These are phyloP conservation scores for Lepraria neglecta DNA, from an alignment of 495 filamentous ascomycete species.

Conservation along the genomic window DNA sequence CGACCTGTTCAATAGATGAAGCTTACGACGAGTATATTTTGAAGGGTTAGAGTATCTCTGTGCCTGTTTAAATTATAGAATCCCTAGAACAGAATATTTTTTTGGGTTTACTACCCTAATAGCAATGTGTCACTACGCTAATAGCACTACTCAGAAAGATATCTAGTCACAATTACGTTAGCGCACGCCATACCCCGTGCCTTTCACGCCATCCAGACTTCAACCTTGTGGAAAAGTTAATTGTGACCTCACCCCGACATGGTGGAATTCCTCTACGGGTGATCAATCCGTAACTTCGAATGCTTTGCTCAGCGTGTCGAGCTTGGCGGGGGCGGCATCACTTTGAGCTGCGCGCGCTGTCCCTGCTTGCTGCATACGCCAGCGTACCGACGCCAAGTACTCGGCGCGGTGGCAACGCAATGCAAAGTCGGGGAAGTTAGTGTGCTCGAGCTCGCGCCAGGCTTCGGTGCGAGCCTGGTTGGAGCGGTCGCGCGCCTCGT, in stretches of 20 bases:
- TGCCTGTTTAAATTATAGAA: neutral
- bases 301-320: neutral
- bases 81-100: neutral
- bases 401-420: conserved; percentile 9
- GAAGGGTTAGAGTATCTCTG: neutral
- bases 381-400: conserved; percentile 3
- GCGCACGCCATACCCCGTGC: neutral
- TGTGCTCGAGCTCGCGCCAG: conserved; percentile 10
- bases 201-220: neutral
- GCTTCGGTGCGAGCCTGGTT: conserved; percentile 8
- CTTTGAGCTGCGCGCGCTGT: neutral
- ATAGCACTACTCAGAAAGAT: neutral
- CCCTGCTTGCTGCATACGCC: neutral
- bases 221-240: neutral
- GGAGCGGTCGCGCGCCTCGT: conserved; percentile 10
- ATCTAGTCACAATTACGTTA: neutral
- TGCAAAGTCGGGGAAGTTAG: conserved; percentile 10
- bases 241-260: neutral
- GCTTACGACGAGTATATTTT: neutral
- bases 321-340: neutral
- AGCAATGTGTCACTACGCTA: no score
- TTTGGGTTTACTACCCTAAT: neutral
- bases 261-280: neutral
- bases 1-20: neutral
- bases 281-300: neutral